Percentiles rank a stretch among this genome's conserved stretches.
Evolutionary conservation across 2,329 filamentous ascomycete genomes (phyloP).

Genomic region (Pseudocercospora cruenta): DNA sequence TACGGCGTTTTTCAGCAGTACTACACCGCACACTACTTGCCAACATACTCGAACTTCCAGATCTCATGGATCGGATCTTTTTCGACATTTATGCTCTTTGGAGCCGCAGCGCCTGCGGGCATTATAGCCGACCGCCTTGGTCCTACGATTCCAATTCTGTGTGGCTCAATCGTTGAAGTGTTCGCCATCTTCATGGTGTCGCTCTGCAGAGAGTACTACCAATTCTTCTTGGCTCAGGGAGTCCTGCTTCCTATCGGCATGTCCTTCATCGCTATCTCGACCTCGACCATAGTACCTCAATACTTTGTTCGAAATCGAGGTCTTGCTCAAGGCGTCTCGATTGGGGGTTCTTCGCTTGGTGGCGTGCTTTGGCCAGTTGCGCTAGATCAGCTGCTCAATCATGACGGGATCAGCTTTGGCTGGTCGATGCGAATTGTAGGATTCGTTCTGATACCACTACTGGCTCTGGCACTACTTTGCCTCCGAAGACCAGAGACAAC

Average conservation of each 20-base stretch:
- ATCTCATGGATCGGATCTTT: conserved; percentile 40
- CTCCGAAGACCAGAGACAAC: not conserved
- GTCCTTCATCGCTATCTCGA: conserved; percentile 50
- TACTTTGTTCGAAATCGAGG: conserved; percentile 54
- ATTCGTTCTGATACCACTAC: conserved; percentile 53
- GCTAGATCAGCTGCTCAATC: conserved; percentile 53
- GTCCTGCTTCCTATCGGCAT: conserved; percentile 49
- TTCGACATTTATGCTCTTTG: conserved; percentile 32
- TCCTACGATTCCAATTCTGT: conserved; percentile 26
- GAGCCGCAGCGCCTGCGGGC: conserved; percentile 34
- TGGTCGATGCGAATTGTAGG: conserved; percentile 58
- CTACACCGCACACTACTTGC: conserved; percentile 29
- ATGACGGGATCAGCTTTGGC: conserved; percentile 53
- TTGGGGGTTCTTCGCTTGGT: conserved; percentile 19
- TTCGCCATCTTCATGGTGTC: conserved; percentile 54
- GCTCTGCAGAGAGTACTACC: conserved; percentile 53
- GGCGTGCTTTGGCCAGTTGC: conserved; percentile 45
- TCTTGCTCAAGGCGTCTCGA: conserved; percentile 45
- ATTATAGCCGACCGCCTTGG: conserved; percentile 35
- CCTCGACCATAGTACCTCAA: conserved; percentile 51
- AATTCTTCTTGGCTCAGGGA: conserved; percentile 57
- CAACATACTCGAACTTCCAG: conserved; percentile 28
- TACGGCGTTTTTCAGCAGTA: conserved; percentile 35
- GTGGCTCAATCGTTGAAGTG: conserved; percentile 40
- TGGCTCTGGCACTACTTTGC: conserved; percentile 24